Percentiles rank a stretch among this genome's conserved stretches.
These are phyloP conservation scores for Ochromonas danica DNA, from an alignment of 108 stramenopile species.

Conservation along the genomic window DNA sequence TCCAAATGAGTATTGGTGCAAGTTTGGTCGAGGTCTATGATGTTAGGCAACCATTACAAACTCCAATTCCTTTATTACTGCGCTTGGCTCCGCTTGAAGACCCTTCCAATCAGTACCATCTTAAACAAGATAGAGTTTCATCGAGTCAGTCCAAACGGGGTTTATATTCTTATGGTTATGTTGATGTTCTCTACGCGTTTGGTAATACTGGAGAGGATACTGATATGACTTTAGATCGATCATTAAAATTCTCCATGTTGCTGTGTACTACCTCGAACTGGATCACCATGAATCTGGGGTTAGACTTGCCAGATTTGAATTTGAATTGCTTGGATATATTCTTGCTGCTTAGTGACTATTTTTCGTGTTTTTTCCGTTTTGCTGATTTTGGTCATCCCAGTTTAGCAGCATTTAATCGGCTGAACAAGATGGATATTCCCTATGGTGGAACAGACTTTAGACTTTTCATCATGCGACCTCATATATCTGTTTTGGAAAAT, in stretches of 20 bases:
- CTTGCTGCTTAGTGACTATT: background rate
- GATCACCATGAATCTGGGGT: background rate
- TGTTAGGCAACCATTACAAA: too few relatives aligned
- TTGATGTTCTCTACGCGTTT: too few relatives aligned
- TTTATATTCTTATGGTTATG: too few relatives aligned
- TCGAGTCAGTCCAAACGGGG: too few relatives aligned
- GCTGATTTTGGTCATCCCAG: conserved; percentile 6
- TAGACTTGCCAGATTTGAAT: background rate
- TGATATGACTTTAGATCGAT: too few relatives aligned
- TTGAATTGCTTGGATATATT: background rate
- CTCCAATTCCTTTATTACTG: too few relatives aligned
- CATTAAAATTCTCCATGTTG: background rate
- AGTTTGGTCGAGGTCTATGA: too few relatives aligned
- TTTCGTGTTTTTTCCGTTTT: conserved; percentile 25
- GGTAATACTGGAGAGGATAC: too few relatives aligned
- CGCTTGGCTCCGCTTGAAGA: too few relatives aligned
- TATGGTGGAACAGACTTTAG: background rate
- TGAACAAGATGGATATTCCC: background rate
- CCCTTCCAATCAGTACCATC: too few relatives aligned
- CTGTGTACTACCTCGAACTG: background rate
- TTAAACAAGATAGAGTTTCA: too few relatives aligned
- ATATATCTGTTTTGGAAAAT: background rate
- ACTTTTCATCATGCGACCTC: background rate
- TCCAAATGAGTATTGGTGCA: too few relatives aligned
- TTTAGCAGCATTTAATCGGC: background rate